These are phyloP conservation scores for Prunus mira DNA, from an alignment of 306 rosid species.

Conservation along the genomic window DNA sequence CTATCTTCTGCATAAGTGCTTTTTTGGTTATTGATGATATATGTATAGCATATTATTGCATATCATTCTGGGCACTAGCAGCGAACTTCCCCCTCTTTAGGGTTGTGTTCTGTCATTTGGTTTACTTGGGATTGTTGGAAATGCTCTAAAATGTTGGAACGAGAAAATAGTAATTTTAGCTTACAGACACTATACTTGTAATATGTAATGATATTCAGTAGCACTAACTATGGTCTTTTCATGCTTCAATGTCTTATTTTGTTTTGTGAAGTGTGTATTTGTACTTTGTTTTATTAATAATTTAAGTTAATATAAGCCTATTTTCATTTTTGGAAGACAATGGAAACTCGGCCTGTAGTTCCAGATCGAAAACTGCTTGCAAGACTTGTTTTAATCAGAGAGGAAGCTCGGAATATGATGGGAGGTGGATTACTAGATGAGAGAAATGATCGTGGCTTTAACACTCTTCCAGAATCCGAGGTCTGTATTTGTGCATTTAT, in stretches of 20 bases:
- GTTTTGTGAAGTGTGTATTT: background rate
- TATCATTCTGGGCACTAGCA: background rate
- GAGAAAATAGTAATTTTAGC: background rate
- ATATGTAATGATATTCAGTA: background rate
- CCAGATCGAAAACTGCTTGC: constrained; percentile 92
- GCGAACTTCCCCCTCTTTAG: background rate
- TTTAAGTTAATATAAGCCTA: background rate
- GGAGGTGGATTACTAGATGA: constrained; percentile 93
- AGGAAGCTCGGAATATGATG: constrained; percentile 98
- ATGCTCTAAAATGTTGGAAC: background rate
- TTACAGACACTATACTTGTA: background rate
- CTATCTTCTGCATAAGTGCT: background rate
- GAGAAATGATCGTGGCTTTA: constrained; percentile 85
- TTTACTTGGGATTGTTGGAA: background rate
- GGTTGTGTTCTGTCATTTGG: background rate
- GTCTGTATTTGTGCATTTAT: constrained; percentile 35
- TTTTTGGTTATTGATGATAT: background rate
- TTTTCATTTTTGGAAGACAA: constrained; percentile 48
- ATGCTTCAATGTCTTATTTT: background rate
- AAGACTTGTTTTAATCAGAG: constrained; percentile 95
- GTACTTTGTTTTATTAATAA: background rate
- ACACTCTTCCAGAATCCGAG: constrained; percentile 91
- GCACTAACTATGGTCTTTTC: background rate
- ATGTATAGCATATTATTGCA: background rate
- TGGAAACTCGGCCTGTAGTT: constrained; percentile 88